Evolutionary conservation across 208 protist genomes (phyloP), one percentile per base, ranked within the genome.

Genomic region (Trypanosoma platydactyli): DNA sequence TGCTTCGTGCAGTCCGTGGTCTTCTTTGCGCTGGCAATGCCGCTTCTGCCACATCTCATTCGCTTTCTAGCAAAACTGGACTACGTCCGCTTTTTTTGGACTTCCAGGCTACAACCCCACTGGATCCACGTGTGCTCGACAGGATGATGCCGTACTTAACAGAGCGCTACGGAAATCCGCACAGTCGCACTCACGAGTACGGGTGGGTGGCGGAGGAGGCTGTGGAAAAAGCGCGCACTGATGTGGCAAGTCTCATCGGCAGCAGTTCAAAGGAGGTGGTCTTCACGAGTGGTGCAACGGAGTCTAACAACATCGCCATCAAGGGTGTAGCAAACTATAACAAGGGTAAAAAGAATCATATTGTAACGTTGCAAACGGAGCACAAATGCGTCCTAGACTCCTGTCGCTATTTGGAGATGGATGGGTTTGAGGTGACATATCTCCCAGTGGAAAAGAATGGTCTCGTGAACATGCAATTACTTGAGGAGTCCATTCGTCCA

Each of bases 311-410:
- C 80, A 97, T 99, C 50, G 96, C 98, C 35, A 90, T 99, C 48
- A 99, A 99, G 81, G 99, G 98, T 46, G 93, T 99, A 0, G 97
- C 97, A n/a, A 88, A 94, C 69, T 99, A 99, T 80, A 94, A 99
- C 64, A 92, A 95, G 66, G 81, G 78, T 2, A 98, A 95, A 73
- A 99, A 99, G 86, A 98, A 98, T 44, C 98, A 99, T 83, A 88
- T 99, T 62, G 95, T 99, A 56, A 99, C 98, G 0, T 86, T 97
- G 40, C 92, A 97, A 73, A 98, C 92, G 60, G 98, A 99, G 88
- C 98, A 99, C 91, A 99, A 99, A 81, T 99, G 98, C 77, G 98
- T 99, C 38, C 84, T 99, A 25, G 98, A 99, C 74, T 98, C 97
- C 22, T 99, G 98, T 79, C 90, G 98, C 52, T 81, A 84, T 56